phyloP scores from a whole-genome alignment of 306 rosid species.

The Rosa chinensis region DNA sequence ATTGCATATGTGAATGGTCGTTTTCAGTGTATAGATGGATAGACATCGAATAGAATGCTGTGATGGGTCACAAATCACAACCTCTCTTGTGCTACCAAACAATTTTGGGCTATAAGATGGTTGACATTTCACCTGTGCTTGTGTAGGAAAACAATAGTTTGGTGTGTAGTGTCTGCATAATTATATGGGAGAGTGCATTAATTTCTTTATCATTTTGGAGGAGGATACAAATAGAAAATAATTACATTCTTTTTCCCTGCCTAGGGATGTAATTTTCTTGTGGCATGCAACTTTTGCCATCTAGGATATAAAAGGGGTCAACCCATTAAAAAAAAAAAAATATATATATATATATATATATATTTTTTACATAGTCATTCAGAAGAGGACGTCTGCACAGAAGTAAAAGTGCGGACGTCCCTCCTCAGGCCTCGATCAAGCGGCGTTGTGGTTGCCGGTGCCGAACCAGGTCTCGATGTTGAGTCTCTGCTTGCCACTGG shows the following conservation, averaged over 20 bases:
- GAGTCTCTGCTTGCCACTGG: no score
- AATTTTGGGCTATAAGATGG: not conserved
- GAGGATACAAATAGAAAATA: not conserved
- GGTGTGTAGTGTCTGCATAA: not conserved
- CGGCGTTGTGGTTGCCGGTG: no score
- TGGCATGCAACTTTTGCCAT: no score
- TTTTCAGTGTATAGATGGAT: not conserved
- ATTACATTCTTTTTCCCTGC: not conserved
- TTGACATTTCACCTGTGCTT: conserved; percentile 6
- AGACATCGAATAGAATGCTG: not conserved
- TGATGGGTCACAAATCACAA: conserved; percentile 1
- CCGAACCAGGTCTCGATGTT: no score
- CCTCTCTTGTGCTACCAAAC: conserved; percentile 3
- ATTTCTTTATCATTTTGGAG: not conserved
- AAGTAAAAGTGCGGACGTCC: no score
- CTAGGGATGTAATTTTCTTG: not conserved
- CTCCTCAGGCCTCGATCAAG: no score
- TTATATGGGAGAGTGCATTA: not conserved
- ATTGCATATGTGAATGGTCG: not conserved
- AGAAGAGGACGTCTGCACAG: no score
- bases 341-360: no score
- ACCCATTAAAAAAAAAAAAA: no score
- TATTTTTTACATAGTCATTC: no score
- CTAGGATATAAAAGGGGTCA: no score
- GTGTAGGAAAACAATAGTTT: not conserved